Conservation (phyloP, 805 yeast species). For the Suhomyces prunicola region DNA sequence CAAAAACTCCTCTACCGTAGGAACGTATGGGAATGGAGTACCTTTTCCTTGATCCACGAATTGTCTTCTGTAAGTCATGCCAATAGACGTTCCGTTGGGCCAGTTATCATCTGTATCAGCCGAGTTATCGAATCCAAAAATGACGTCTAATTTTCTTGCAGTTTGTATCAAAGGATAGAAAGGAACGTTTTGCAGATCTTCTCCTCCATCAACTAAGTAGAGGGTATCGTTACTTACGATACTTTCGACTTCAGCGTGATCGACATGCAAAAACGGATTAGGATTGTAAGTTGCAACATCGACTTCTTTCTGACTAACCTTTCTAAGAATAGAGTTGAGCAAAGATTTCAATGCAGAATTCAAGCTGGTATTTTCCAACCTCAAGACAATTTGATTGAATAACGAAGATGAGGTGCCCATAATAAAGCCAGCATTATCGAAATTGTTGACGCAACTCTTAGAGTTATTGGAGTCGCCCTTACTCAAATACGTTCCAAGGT, state of each 20-base stretch:
- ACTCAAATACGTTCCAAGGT: slow-evolving; percentile 26
- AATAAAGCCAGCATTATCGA: slow-evolving; percentile 39
- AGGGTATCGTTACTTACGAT: slow-evolving; percentile 29
- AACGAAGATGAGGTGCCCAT: slow-evolving; percentile 41
- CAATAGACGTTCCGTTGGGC: slow-evolving; percentile 43
- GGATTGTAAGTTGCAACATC: slow-evolving; percentile 41
- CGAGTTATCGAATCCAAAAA: slow-evolving; percentile 42
- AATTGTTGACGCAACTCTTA: slow-evolving; percentile 26
- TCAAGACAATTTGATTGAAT: slow-evolving; percentile 32
- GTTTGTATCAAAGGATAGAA: slow-evolving; percentile 39
- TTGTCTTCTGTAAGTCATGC: slow-evolving; percentile 27
- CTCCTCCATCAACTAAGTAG: slow-evolving; percentile 42
- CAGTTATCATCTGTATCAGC: slow-evolving; percentile 37
- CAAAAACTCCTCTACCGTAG: slow-evolving; percentile 17
- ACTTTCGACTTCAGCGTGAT: slow-evolving; percentile 14
- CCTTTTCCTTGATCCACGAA: slow-evolving; percentile 22
- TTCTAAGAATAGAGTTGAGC: slow-evolving; percentile 21
- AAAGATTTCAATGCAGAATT: slow-evolving; percentile 21
- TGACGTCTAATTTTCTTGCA: slow-evolving; percentile 35
- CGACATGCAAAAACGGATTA: slow-evolving; percentile 33
- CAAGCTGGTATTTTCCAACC: slow-evolving; percentile 20
- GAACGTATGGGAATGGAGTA: slow-evolving; percentile 26
- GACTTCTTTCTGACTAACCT: slow-evolving; percentile 22
- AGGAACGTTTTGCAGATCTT: slow-evolving; percentile 42
- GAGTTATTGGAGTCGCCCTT: slow-evolving; percentile 15